phyloP scores from a whole-genome alignment of 1,139 yeast species.

The Blastobotrys raffinosifermentans region DNA sequence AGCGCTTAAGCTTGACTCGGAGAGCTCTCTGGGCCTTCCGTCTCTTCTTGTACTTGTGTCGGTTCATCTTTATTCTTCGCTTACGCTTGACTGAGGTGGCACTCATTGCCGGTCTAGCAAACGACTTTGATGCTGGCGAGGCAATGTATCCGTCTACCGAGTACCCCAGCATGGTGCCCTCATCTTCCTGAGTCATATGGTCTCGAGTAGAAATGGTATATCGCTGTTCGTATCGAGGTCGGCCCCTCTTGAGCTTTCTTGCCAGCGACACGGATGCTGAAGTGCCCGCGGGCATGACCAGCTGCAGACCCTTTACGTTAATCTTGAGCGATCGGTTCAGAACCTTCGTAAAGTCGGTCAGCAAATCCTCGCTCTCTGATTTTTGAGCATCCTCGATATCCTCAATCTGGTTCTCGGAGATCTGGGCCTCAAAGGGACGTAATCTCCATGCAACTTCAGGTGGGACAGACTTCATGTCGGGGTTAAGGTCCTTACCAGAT shows the following conservation, averaged over 20 bases:
- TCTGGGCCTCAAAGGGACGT: conserved; percentile 16
- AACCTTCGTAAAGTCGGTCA: conserved; percentile 2
- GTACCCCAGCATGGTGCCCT: background rate
- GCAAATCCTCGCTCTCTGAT: conserved; percentile 5
- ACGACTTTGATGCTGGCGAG: conserved; percentile 11
- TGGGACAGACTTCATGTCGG: conserved; percentile 21
- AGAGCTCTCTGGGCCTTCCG: conserved; percentile 39
- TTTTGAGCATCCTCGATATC: conserved; percentile 11
- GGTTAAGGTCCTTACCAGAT: conserved; percentile 17
- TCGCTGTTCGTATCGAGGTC: background rate
- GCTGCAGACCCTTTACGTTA: conserved; percentile 12
- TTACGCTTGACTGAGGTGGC: conserved; percentile 39
- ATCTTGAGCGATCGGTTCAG: conserved; percentile 5
- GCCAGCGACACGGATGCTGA: conserved; percentile 11
- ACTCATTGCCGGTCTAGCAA: conserved; percentile 13
- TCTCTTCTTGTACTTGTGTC: conserved; percentile 43
- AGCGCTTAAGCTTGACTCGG: conserved; percentile 33
- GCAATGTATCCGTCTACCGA: background rate
- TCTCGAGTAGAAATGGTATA: background rate
- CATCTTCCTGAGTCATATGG: background rate
- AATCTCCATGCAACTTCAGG: conserved; percentile 18
- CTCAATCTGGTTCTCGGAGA: conserved; percentile 10
- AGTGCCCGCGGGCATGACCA: conserved; percentile 10
- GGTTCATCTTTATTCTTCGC: conserved; percentile 42
- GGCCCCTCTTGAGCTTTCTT: conserved; percentile 3